These are phyloP conservation scores for Xylaria digitata DNA, from an alignment of 2,329 filamentous ascomycete species.

Conservation along the genomic window DNA sequence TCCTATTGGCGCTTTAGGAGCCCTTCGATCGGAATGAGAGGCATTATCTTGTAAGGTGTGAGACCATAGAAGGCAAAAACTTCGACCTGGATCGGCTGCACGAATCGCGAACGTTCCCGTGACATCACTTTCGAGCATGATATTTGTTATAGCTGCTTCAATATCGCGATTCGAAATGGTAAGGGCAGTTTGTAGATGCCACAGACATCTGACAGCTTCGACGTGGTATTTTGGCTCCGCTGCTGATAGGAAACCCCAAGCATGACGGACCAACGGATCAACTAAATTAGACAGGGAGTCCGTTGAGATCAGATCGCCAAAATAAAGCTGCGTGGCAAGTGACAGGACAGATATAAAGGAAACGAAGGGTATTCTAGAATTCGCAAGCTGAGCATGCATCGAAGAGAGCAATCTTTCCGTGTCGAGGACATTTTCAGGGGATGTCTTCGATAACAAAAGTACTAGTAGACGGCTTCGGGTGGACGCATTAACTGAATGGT, in stretches of 20 bases:
- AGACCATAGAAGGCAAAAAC: constrained; percentile 84
- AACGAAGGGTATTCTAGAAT: constrained; percentile 59
- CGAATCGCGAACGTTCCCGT: constrained; percentile 60
- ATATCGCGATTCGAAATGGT: constrained; percentile 76
- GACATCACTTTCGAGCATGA: constrained; percentile 70
- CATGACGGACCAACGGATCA: constrained; percentile 72
- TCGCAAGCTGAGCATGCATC: constrained; percentile 60
- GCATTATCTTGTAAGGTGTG: constrained; percentile 75
- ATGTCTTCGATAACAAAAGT: constrained; percentile 66
- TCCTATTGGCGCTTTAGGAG: constrained; percentile 53
- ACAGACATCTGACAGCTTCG: constrained; percentile 86
- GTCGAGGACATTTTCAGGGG: constrained; percentile 58
- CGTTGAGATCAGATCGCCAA: constrained; percentile 62
- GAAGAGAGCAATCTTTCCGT: constrained; percentile 62
- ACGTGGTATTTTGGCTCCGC: constrained; percentile 92
- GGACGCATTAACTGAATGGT: constrained; percentile 61
- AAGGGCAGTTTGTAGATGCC: constrained; percentile 83
- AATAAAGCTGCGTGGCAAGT: constrained; percentile 67
- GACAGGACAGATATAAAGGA: constrained; percentile 69
- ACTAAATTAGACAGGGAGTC: constrained; percentile 72
- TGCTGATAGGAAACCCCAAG: constrained; percentile 87
- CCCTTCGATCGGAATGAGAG: constrained; percentile 55
- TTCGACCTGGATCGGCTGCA: constrained; percentile 71
- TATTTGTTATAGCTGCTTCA: constrained; percentile 78
- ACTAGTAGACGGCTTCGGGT: constrained; percentile 70